These are phyloP conservation scores for Sclerotinia subarctica DNA, from an alignment of 2,329 filamentous ascomycete genomes.

Conservation along the genomic window DNA sequence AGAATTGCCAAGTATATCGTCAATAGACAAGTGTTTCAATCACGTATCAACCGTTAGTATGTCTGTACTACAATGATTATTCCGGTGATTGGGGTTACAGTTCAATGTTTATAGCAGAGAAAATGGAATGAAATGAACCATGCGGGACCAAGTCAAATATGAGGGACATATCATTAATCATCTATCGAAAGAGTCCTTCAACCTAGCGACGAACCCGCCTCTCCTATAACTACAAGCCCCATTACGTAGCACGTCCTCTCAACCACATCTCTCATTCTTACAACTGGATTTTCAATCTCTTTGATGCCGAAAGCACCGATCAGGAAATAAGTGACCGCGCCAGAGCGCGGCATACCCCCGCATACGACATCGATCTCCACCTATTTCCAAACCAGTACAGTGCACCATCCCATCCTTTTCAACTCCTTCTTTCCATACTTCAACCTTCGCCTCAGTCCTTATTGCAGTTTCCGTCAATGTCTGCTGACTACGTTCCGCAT, in stretches of 20 bases:
- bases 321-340: background rate
- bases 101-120: background rate
- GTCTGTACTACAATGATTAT: too few species aligned
- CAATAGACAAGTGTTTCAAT: too few species aligned
- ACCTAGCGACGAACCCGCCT: background rate
- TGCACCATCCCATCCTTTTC: background rate
- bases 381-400: background rate
- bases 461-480: background rate
- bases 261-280: background rate
- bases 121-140: background rate
- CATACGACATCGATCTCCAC: background rate
- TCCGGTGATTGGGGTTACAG: too few species aligned
- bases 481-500: background rate
- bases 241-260: too few species aligned
- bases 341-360: background rate
- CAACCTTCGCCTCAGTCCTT: background rate
- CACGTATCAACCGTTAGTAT: too few species aligned
- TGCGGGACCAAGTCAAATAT: too few species aligned
- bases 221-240: background rate
- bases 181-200: background rate
- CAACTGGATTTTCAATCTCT: background rate
- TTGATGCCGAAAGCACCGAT: background rate
- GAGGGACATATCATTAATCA: background rate
- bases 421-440: background rate
- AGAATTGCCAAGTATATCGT: too few species aligned